phyloP scores from a whole-genome alignment of 1,284 basidiomycete species.

The Mrakiaceae sp. region DNA sequence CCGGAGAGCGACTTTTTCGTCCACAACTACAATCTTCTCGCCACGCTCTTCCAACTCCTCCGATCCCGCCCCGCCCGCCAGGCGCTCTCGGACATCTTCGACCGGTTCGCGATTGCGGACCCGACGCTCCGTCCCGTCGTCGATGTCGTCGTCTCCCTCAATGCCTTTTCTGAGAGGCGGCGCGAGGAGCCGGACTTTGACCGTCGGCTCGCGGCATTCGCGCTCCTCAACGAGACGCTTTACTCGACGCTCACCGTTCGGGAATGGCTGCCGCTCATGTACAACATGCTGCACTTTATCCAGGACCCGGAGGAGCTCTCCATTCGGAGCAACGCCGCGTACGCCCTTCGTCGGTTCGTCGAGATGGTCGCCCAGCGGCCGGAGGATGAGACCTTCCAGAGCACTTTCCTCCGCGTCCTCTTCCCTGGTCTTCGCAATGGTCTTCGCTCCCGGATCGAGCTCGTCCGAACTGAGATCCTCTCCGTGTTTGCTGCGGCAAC shows the following conservation, averaged over 20 bases:
- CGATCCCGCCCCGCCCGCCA: slow-evolving; percentile 57
- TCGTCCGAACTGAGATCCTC: slow-evolving; percentile 80
- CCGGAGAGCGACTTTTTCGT: slow-evolving; percentile 42
- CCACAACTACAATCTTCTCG: slow-evolving; percentile 55
- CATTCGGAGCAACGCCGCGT: slow-evolving; percentile 71
- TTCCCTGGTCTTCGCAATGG: slow-evolving; percentile 74
- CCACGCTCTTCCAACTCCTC: slow-evolving; percentile 63
- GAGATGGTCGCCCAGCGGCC: slow-evolving; percentile 42
- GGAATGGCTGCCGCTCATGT: slow-evolving; percentile 75
- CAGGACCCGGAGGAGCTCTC: slow-evolving; percentile 84
- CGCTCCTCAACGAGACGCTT: slow-evolving; percentile 54
- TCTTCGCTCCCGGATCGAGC: slow-evolving; percentile 67
- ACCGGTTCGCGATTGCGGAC: slow-evolving; percentile 47
- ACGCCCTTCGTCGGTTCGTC: slow-evolving; percentile 66
- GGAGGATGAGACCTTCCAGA: slow-evolving; percentile 39
- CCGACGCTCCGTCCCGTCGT: slow-evolving; percentile 42
- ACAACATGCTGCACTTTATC: slow-evolving; percentile 76
- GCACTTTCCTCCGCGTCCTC: slow-evolving; percentile 54
- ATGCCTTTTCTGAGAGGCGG: slow-evolving; percentile 70
- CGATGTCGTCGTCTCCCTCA: slow-evolving; percentile 56
- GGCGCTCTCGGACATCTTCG: slow-evolving; percentile 55
- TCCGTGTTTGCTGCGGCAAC: slow-evolving; percentile 69
- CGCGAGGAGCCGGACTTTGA: slow-evolving; percentile 93
- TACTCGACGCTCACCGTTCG: slow-evolving; percentile 43
- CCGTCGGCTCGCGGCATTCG: slow-evolving; percentile 66